A percentile compares a stretch with the other conserved stretches of the same genome.
Evolutionary conservation across 352 stramenopile genomes (phyloP).

Genomic region (Phytophthora europaea): DNA sequence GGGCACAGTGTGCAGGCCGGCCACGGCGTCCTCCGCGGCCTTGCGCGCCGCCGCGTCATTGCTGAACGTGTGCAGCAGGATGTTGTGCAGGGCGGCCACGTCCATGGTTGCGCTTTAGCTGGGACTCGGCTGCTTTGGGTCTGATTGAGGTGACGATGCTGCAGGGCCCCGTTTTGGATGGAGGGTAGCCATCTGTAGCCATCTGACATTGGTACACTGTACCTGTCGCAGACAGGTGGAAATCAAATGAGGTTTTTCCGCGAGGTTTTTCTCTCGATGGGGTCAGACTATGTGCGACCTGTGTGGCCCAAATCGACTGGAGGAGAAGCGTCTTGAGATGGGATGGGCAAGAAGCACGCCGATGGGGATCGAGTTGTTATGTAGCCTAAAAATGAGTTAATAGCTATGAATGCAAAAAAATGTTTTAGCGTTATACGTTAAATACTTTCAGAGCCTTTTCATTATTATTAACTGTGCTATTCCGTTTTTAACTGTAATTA

Average conservation of each 20-base stretch:
- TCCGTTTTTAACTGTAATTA: too few relatives aligned
- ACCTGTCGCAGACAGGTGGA: constrained; percentile 7
- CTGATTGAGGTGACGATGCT: constrained; percentile 25
- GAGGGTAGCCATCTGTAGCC: constrained; percentile 37
- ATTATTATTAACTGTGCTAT: too few relatives aligned
- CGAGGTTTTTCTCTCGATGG: constrained; percentile 13
- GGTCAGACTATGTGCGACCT: constrained; percentile 12
- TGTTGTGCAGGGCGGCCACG: constrained; percentile 90
- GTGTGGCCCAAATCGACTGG: constrained; percentile 36
- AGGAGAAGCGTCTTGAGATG: constrained; percentile 33
- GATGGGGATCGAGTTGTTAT: too few relatives aligned
- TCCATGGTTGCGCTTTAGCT: constrained; percentile 70
- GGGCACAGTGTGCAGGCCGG: constrained; percentile 82
- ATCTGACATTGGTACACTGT: background rate
- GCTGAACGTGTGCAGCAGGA: constrained; percentile 90
- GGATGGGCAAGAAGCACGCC: constrained; percentile 4
- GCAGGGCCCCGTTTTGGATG: constrained; percentile 31
- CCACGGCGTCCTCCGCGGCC: constrained; percentile 77
- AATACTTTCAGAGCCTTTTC: too few relatives aligned
- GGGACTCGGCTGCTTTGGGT: constrained; percentile 28
- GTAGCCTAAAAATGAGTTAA: too few relatives aligned
- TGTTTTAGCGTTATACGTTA: too few relatives aligned
- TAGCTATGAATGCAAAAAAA: too few relatives aligned
- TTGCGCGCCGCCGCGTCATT: constrained; percentile 78
- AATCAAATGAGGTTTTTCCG: constrained; percentile 26